A percentile compares a stretch with the other conserved stretches of the same genome.
These are phyloP conservation scores for Cryphonectria japonica DNA, from an alignment of 2,329 filamentous ascomycete species.

Conservation along the genomic window DNA sequence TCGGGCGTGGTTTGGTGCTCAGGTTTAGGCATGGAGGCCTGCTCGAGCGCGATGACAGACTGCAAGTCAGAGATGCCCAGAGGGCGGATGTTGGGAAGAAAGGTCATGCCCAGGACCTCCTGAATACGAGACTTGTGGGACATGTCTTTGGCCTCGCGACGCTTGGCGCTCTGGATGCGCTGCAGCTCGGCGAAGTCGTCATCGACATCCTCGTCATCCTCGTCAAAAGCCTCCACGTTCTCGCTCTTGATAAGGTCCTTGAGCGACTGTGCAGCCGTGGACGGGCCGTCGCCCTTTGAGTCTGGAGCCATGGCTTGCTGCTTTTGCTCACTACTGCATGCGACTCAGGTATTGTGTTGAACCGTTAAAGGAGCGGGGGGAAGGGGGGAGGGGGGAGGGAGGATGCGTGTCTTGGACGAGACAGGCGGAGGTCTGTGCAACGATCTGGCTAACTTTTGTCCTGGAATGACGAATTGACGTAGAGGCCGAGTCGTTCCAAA, in stretches of 20 bases:
- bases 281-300: slow-evolving; percentile 8
- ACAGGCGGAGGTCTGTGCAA: slow-evolving; percentile 18
- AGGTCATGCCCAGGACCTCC: slow-evolving; percentile 55
- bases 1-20: slow-evolving; percentile 55
- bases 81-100: slow-evolving; percentile 75
- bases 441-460: background rate
- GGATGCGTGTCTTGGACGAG: slow-evolving; percentile 10
- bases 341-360: slow-evolving; percentile 8
- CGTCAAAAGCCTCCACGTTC: slow-evolving; percentile 34
- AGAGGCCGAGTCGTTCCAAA: background rate
- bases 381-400: no score
- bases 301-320: slow-evolving; percentile 24
- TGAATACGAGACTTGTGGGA: slow-evolving; percentile 43
- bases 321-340: slow-evolving; percentile 17
- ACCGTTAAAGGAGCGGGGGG: background rate
- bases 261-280: background rate
- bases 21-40: slow-evolving; percentile 55
- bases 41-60: slow-evolving; percentile 59
- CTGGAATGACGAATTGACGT: slow-evolving; percentile 14
- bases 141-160: slow-evolving; percentile 41
- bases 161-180: slow-evolving; percentile 45
- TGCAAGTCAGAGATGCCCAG: slow-evolving; percentile 70
- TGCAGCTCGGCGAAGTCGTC: slow-evolving; percentile 41
- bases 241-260: slow-evolving; percentile 28
- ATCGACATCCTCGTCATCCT: slow-evolving; percentile 37